phyloP scores from a whole-genome alignment of 148 eudicot species.

The Rhododendron williamsianum region DNA sequence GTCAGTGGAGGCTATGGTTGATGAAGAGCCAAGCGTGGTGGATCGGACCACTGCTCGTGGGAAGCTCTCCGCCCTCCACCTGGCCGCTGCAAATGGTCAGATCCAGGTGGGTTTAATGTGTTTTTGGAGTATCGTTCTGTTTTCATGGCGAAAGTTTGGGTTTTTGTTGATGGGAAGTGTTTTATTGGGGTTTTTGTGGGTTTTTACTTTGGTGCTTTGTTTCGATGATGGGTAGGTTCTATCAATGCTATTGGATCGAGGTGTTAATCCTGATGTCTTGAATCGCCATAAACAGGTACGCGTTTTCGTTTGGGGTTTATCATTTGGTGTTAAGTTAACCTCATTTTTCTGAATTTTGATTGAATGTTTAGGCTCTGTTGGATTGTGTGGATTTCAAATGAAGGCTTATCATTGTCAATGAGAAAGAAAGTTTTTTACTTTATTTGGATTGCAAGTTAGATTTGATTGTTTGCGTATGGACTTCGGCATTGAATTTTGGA shows the following conservation, averaged over 20 bases:
- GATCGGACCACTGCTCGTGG: constrained; percentile 8
- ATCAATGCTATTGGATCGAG: constrained; percentile 27
- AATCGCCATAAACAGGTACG: constrained; percentile 31
- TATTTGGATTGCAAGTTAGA: background rate
- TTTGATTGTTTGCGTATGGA: background rate
- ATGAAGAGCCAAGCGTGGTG: constrained; percentile 16
- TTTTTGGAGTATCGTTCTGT: background rate
- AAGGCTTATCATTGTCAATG: background rate
- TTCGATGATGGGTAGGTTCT: constrained; percentile 18
- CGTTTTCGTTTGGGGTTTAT: background rate
- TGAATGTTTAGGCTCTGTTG: background rate
- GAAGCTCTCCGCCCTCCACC: constrained; percentile 20
- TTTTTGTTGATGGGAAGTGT: background rate
- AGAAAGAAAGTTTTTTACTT: background rate
- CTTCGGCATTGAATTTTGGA: background rate
- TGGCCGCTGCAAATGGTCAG: constrained; percentile 27
- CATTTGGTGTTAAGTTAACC: background rate
- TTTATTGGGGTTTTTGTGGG: background rate
- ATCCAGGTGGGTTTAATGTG: constrained; percentile 19
- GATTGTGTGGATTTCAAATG: background rate
- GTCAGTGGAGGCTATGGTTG: constrained; percentile 8
- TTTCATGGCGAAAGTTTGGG: background rate
- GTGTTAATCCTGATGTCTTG: constrained; percentile 21
- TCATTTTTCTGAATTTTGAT: background rate
- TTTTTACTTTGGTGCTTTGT: background rate